Conservation (phyloP, 805 yeast genomes). For the Lipomyces kockii region DNA sequence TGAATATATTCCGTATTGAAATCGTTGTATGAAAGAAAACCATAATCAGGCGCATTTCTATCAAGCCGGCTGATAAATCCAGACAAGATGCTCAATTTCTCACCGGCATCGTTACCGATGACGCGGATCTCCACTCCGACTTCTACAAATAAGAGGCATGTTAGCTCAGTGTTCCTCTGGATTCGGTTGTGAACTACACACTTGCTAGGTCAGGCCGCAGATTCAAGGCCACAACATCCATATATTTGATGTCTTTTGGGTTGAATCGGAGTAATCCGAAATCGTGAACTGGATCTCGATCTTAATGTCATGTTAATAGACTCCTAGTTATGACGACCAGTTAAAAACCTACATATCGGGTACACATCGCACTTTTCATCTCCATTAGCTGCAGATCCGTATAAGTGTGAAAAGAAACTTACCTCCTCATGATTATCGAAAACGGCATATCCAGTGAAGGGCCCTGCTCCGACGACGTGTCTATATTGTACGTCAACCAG, state of each 20-base stretch:
- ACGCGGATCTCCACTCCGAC: conserved; percentile 95
- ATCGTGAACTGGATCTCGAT: conserved; percentile 94
- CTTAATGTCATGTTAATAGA: conserved; percentile 41
- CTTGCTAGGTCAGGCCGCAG: conserved; percentile 68
- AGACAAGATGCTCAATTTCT: conserved; percentile 82
- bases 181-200: neutral
- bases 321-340: neutral
- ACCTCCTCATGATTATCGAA: conserved; percentile 95
- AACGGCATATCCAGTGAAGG: conserved; percentile 87
- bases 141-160: conserved; percentile 53
- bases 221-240: conserved; percentile 67
- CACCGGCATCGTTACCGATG: conserved; percentile 97
- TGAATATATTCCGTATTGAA: conserved; percentile 36
- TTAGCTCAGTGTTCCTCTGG: neutral
- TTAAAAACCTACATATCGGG: conserved; percentile 21
- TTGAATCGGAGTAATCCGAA: conserved; percentile 86
- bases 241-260: conserved; percentile 71
- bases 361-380: conserved; percentile 28
- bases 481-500: conserved; percentile 45
- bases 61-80: conserved; percentile 85
- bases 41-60: conserved; percentile 94
- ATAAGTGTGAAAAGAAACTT: conserved; percentile 67
- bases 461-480: conserved; percentile 96
- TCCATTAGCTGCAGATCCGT: conserved; percentile 2
- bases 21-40: conserved; percentile 79